phyloP scores from a whole-genome alignment of 2,329 filamentous ascomycete species.

The Phialophora expanda region DNA sequence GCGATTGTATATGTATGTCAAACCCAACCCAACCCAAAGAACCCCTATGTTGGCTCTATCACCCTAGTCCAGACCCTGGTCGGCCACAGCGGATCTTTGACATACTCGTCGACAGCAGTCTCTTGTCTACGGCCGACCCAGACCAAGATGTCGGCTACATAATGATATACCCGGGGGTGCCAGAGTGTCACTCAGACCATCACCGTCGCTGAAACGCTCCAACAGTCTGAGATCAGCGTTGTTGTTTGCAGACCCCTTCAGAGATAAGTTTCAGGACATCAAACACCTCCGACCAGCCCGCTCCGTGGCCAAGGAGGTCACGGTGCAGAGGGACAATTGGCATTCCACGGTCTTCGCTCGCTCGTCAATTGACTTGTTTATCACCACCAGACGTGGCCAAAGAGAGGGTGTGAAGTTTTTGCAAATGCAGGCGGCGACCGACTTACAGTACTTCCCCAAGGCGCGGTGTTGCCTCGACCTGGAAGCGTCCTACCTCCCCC shows the following conservation, averaged over 20 bases:
- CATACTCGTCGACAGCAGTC: not conserved
- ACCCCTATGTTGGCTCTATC: not conserved
- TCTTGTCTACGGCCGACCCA: not conserved
- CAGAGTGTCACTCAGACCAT: not conserved
- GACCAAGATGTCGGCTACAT: not conserved
- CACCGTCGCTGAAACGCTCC: not conserved
- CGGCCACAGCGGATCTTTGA: not conserved
- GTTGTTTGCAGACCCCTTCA: not conserved
- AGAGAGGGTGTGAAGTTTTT: no score
- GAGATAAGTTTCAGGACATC: not conserved
- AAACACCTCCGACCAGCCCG: not conserved
- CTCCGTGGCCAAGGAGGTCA: not conserved
- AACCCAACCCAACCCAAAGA: no score
- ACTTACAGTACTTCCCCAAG: no score
- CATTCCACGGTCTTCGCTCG: no score
- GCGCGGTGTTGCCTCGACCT: no score
- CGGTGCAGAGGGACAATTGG: not conserved
- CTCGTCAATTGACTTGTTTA: no score
- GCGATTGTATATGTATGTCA: no score
- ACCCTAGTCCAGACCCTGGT: not conserved
- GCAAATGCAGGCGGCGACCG: no score
- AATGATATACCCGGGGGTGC: not conserved
- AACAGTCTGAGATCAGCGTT: not conserved
- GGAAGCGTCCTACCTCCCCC: no score
- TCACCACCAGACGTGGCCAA: no score